Conservation (phyloP, 2,329 filamentous ascomycete species). For the Fusarium haematococcum region DNA sequence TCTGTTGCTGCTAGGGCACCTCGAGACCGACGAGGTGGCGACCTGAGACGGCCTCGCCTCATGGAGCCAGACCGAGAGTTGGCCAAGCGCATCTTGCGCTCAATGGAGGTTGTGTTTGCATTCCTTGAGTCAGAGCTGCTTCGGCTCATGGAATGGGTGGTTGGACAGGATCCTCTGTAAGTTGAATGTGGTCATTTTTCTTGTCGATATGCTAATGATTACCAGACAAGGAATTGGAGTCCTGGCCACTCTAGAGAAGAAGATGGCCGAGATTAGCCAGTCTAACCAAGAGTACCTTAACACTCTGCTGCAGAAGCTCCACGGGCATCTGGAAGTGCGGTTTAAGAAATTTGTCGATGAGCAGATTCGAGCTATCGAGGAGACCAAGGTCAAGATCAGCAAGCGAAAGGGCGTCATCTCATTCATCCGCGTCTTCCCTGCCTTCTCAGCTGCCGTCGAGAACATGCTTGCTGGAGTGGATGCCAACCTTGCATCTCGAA, state of each 20-base stretch:
- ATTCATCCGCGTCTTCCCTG: conserved; percentile 93
- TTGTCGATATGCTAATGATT: conserved; percentile 27
- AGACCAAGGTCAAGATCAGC: conserved; percentile 98
- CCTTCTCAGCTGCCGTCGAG: conserved; percentile 85
- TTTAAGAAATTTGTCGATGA: conserved; percentile 94
- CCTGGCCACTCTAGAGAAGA: conserved; percentile 82
- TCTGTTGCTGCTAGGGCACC: conserved; percentile 75
- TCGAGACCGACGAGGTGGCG: conserved; percentile 75
- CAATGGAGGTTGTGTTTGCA: conserved; percentile 89
- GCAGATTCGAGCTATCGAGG: conserved; percentile 94
- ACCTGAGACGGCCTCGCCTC: conserved; percentile 78
- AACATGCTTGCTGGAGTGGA: conserved; percentile 78
- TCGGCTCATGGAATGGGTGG: conserved; percentile 84
- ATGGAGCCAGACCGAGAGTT: conserved; percentile 91
- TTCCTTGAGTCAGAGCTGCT: conserved; percentile 85
- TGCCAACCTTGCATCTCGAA: conserved; percentile 72
- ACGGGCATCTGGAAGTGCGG: conserved; percentile 77
- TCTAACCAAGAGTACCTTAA: conserved; percentile 94
- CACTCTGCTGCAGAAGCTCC: conserved; percentile 81
- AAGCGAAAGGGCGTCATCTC: conserved; percentile 97
- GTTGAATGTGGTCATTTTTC: conserved; percentile 48
- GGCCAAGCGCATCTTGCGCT: conserved; percentile 84
- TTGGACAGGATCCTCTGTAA: conserved; percentile 84
- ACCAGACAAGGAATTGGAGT: conserved; percentile 88
- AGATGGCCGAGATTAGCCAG: conserved; percentile 82